These are phyloP conservation scores for Lipomyces yamanashiensis DNA, from an alignment of 805 yeast genomes.

Conservation along the genomic window DNA sequence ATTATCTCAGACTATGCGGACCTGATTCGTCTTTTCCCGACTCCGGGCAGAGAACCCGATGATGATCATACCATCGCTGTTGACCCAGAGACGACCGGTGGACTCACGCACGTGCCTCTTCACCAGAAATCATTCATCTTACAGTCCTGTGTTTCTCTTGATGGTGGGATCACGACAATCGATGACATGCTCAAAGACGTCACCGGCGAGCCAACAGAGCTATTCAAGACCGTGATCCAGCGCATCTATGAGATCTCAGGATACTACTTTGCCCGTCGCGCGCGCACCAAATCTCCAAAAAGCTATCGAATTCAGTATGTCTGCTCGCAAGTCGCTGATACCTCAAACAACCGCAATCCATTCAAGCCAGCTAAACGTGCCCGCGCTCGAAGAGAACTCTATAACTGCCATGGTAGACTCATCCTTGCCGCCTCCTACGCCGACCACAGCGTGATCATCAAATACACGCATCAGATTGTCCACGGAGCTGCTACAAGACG, in stretches of 20 bases:
- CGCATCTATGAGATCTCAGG: conserved; percentile 27
- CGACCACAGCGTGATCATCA: conserved; percentile 25
- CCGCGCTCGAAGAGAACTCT: conserved; percentile 28
- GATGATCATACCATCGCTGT: conserved; percentile 14
- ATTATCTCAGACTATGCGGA: conserved; percentile 16
- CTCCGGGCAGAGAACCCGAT: conserved; percentile 12
- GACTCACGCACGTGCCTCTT: conserved; percentile 6
- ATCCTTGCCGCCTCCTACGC: conserved; percentile 27
- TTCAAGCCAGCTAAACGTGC: conserved; percentile 25
- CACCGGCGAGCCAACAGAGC: conserved; percentile 29
- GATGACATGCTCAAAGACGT: conserved; percentile 66
- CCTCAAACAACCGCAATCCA: conserved; percentile 27
- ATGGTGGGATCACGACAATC: conserved; percentile 60
- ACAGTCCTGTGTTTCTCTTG: conserved; percentile 27
- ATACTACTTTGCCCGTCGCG: conserved; percentile 33
- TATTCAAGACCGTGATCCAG: conserved; percentile 23
- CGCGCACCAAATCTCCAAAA: conserved; percentile 27
- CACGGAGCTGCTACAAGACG: conserved; percentile 33
- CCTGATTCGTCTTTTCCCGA: conserved; percentile 24
- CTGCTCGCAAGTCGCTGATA: conserved; percentile 35
- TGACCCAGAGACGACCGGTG: conserved; percentile 7
- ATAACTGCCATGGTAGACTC: conserved; percentile 32
- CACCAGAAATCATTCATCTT: conserved; percentile 22
- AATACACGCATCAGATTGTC: conserved; percentile 29
- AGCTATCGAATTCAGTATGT: conserved; percentile 32